A percentile compares a stretch with the other conserved stretches of the same genome.
phyloP scores from a whole-genome alignment of 169 alveolate species.

The Cryptosporidium canis region DNA sequence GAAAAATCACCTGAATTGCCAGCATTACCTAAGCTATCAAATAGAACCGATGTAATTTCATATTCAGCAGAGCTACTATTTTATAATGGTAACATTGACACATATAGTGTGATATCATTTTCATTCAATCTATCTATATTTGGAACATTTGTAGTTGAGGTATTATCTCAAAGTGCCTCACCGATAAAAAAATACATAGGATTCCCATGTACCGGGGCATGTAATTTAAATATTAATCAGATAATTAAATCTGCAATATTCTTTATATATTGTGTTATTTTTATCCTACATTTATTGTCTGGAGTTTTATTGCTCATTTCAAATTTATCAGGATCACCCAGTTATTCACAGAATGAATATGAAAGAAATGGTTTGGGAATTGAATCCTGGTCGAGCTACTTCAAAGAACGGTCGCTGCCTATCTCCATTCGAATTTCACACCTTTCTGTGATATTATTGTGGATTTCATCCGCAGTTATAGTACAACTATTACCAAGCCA shows the following conservation, averaged over 20 bases:
- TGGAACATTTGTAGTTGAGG: conserved; percentile 31
- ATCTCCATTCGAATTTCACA: conserved; percentile 51
- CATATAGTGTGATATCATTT: conserved; percentile 27
- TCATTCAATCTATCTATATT: conserved; percentile 23
- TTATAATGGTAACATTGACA: conserved; percentile 52
- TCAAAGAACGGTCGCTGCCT: conserved; percentile 35
- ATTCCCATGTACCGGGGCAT: conserved; percentile 30
- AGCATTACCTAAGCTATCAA: conserved; percentile 30
- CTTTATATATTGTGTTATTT: conserved; percentile 10
- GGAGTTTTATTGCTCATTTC: conserved; percentile 43
- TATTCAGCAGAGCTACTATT: conserved; percentile 20
- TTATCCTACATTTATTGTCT: conserved; percentile 32
- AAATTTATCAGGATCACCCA: not conserved
- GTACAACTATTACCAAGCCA: conserved; percentile 43
- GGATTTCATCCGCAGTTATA: conserved; percentile 40
- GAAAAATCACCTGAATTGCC: conserved; percentile 34
- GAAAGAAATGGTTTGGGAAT: not conserved
- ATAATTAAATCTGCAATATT: conserved; percentile 8
- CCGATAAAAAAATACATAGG: conserved; percentile 57
- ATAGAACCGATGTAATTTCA: conserved; percentile 33
- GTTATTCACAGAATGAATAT: not conserved
- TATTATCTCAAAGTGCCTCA: conserved; percentile 44
- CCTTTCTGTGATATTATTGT: conserved; percentile 1
- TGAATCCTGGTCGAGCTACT: conserved; percentile 57
- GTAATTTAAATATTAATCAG: conserved; percentile 25